Conservation (phyloP, 73 alveolate species). For the Paramecium biaurelia region DNA sequence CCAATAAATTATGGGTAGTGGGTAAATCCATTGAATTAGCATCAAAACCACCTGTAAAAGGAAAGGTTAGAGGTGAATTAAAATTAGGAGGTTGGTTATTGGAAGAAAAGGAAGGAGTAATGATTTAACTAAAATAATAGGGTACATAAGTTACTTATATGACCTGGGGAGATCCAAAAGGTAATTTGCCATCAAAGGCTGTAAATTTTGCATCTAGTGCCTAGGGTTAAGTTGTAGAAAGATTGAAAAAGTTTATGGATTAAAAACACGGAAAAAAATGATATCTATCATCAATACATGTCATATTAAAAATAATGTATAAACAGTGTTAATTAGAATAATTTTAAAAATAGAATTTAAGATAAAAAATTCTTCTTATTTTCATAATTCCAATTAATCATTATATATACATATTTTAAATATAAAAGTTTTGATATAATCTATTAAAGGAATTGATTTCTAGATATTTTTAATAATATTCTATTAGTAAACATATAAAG, state of each 20-base stretch:
- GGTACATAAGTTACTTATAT: neutral
- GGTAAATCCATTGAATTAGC: neutral
- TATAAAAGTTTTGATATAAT: neutral
- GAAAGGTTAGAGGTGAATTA: neutral
- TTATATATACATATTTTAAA: neutral
- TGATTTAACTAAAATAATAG: neutral
- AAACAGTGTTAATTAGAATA: neutral
- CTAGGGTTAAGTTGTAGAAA: conserved; percentile 32
- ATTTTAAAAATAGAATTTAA: neutral
- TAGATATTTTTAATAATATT: neutral
- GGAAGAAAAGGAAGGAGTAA: conserved; percentile 42
- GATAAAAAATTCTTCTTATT: neutral
- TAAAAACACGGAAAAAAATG: neutral
- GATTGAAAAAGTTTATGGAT: neutral
- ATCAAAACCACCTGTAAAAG: neutral
- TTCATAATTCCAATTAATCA: neutral
- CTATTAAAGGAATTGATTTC: neutral
- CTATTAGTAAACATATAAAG: neutral
- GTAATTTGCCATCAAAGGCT: neutral
- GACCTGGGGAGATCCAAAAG: conserved; percentile 43
- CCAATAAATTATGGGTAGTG: neutral
- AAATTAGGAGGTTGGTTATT: conserved; percentile 21
- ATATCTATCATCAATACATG: neutral
- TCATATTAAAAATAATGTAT: neutral
- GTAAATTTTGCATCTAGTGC: conserved; percentile 23